Conservation (phyloP, 306 rosid genomes). For the Prunus kanzakura region DNA sequence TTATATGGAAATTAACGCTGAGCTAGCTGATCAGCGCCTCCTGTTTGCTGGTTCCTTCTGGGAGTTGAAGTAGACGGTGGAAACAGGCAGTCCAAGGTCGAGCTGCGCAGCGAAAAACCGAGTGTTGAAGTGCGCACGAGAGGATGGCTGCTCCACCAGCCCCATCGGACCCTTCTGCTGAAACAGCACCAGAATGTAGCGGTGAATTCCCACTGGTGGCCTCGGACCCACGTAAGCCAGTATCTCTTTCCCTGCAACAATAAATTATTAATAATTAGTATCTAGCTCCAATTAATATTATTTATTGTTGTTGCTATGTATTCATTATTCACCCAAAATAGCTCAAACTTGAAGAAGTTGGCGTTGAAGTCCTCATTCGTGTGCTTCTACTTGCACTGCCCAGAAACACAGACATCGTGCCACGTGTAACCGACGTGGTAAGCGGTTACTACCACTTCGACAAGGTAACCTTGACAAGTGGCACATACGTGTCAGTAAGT, state of each 20-base stretch:
- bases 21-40: constrained; percentile 39
- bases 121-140: constrained; percentile 67
- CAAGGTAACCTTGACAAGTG: constrained; percentile 6
- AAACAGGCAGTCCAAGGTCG: constrained; percentile 69
- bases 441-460: constrained; percentile 11
- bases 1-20: too few relatives aligned
- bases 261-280: background rate
- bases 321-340: background rate
- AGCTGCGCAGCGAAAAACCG: constrained; percentile 59
- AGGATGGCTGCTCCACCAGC: constrained; percentile 52
- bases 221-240: constrained; percentile 64
- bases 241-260: constrained; percentile 62
- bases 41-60: constrained; percentile 72
- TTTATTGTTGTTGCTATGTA: background rate
- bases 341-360: background rate
- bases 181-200: constrained; percentile 65
- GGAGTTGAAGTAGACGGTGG: constrained; percentile 80
- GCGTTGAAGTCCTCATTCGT: background rate
- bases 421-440: background rate
- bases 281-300: background rate
- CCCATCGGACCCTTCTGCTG: constrained; percentile 58
- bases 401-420: background rate
- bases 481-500: constrained; percentile 28
- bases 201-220: constrained; percentile 84
- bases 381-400: background rate